Percentiles rank a stretch among this genome's conserved stretches.
Conservation (phyloP, 805 yeast genomes). For the Ogataea naganishii region DNA sequence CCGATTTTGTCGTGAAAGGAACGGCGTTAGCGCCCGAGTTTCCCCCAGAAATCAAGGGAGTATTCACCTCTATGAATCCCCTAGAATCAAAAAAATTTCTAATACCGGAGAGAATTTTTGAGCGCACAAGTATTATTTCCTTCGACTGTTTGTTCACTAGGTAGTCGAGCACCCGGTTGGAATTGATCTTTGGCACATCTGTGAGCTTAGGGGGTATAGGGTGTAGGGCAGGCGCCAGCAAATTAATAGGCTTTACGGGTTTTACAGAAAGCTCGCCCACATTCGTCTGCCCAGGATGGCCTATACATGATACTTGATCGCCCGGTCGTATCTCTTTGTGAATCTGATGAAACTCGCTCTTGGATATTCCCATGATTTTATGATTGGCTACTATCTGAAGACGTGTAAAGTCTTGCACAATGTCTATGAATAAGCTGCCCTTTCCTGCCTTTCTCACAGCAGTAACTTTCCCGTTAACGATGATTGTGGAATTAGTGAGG, state of each 20-base stretch:
- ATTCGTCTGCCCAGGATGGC: constrained; percentile 67
- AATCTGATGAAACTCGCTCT: constrained; percentile 29
- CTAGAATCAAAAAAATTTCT: constrained; percentile 45
- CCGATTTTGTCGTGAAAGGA: constrained; percentile 59
- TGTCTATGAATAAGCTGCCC: constrained; percentile 61
- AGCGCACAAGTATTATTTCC: constrained; percentile 40
- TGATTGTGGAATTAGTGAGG: constrained; percentile 11
- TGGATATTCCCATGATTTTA: constrained; percentile 32
- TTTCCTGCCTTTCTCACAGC: constrained; percentile 59
- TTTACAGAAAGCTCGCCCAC: constrained; percentile 74
- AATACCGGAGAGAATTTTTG: constrained; percentile 44
- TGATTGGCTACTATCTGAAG: constrained; percentile 59
- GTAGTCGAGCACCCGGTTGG: constrained; percentile 68
- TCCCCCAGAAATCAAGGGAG: constrained; percentile 69
- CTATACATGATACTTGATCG: constrained; percentile 59
- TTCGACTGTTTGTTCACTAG: constrained; percentile 47
- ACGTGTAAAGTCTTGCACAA: constrained; percentile 47
- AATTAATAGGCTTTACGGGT: constrained; percentile 34
- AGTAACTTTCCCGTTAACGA: constrained; percentile 48
- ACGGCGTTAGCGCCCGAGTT: constrained; percentile 84
- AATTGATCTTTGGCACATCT: constrained; percentile 48
- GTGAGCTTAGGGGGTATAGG: constrained; percentile 59
- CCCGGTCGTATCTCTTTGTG: constrained; percentile 53
- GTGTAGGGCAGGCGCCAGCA: constrained; percentile 62
- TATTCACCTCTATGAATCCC: constrained; percentile 74